phyloP scores from a whole-genome alignment of 768 basidiomycete genomes.

The Kondoa malvinella region DNA sequence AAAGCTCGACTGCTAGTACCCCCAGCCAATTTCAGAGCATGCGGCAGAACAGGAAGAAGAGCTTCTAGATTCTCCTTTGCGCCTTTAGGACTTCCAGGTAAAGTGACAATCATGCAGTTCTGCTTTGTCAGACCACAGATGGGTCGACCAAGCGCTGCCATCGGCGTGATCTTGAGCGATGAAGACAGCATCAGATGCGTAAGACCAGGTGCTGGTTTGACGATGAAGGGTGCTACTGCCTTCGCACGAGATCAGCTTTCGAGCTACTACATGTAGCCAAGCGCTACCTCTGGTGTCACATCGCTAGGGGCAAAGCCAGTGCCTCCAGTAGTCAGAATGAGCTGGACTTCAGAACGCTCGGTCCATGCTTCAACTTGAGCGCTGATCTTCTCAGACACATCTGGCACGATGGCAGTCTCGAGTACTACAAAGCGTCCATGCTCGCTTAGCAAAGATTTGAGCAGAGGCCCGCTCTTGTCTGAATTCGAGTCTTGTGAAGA shows the following conservation, averaged over 20 bases:
- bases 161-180: slow-evolving; percentile 55
- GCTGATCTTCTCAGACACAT: slow-evolving; percentile 7
- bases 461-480: slow-evolving; percentile 12
- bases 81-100: slow-evolving; percentile 72
- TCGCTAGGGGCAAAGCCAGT: slow-evolving; percentile 73
- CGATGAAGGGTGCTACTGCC: slow-evolving; percentile 29
- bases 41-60: slow-evolving; percentile 47
- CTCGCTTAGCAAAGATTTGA: slow-evolving; percentile 1
- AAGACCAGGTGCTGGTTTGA: slow-evolving; percentile 42
- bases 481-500: slow-evolving; percentile 1
- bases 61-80: slow-evolving; percentile 59
- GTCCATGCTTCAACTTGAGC: slow-evolving; percentile 3
- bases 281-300: slow-evolving; percentile 57
- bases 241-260: slow-evolving; percentile 42
- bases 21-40: slow-evolving; percentile 33
- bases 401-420: slow-evolving; percentile 13
- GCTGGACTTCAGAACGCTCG: slow-evolving; percentile 38
- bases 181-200: slow-evolving; percentile 53
- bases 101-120: slow-evolving; percentile 53
- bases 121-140: slow-evolving; percentile 52
- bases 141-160: slow-evolving; percentile 68
- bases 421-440: slow-evolving; percentile 2
- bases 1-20: slow-evolving; percentile 33
- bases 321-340: slow-evolving; percentile 68
- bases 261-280: background rate